Percentiles rank a stretch among this genome's conserved stretches.
These are phyloP conservation scores for Aspergillus uvarum DNA, from an alignment of 2,329 filamentous ascomycete genomes.

Conservation along the genomic window DNA sequence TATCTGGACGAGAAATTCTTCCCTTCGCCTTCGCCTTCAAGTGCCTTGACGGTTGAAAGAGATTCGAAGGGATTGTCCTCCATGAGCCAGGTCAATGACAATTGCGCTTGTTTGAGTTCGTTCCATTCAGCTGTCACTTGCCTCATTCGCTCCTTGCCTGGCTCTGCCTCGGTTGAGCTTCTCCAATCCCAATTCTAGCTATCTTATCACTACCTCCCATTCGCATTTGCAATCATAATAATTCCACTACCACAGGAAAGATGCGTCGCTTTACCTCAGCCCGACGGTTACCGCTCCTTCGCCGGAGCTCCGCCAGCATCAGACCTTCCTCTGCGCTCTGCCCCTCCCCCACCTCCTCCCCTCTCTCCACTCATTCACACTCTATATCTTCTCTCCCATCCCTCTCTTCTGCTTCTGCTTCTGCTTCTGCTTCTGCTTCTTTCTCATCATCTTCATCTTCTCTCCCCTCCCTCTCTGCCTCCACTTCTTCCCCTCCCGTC, in stretches of 20 bases:
- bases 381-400: conserved; percentile 21
- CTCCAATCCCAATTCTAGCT: too few species aligned
- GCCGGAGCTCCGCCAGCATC: conserved; percentile 16
- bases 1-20: background rate
- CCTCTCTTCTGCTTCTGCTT: conserved; percentile 25
- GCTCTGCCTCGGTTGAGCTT: background rate
- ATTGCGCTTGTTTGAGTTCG: background rate
- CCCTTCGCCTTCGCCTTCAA: background rate
- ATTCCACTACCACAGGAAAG: background rate
- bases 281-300: conserved; percentile 33
- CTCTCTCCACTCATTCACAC: conserved; percentile 27
- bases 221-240: background rate
- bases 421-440: conserved; percentile 20
- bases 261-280: conserved; percentile 38
- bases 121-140: background rate
- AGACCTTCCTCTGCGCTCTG: background rate
- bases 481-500: conserved; percentile 22
- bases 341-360: background rate
- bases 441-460: conserved; percentile 26
- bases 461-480: conserved; percentile 22
- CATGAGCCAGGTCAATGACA: background rate
- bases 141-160: background rate
- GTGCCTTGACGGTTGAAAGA: background rate
- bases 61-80: background rate
- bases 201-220: background rate